A percentile compares a stretch with the other conserved stretches of the same genome.
These are phyloP conservation scores for Pisolithus sp. DNA, from an alignment of 768 basidiomycete genomes.

Conservation along the genomic window DNA sequence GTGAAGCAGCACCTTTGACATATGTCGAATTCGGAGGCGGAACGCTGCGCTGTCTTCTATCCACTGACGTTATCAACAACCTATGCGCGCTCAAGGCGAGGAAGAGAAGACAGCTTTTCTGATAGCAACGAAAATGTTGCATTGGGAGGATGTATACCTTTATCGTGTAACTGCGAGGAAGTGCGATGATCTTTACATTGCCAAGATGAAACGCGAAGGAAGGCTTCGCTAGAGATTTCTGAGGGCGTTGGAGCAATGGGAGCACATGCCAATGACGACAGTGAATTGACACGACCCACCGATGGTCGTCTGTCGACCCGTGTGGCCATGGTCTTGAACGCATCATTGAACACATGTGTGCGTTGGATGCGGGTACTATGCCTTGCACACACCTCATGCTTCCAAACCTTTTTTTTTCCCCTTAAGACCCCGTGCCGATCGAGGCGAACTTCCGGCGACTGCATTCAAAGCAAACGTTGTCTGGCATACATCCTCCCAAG, in stretches of 20 bases:
- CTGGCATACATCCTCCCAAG: neutral
- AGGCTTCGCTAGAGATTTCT: no score
- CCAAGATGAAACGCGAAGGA: no score
- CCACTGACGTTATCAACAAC: neutral
- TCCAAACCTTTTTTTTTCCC: neutral
- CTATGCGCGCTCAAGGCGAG: neutral
- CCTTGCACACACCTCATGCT: neutral
- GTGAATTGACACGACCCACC: neutral
- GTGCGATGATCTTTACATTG: no score
- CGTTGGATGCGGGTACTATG: neutral
- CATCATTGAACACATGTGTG: slow-evolving; percentile 1
- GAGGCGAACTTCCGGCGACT: neutral
- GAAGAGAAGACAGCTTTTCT: neutral
- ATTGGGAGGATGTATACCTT: no score
- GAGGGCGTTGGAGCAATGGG: no score
- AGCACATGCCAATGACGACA: no score
- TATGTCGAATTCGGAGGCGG: slow-evolving; percentile 18
- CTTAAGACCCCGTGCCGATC: neutral
- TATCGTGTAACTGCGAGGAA: no score
- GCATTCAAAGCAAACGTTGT: neutral
- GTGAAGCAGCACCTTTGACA: slow-evolving; percentile 40
- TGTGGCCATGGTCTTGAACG: neutral
- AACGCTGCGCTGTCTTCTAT: slow-evolving; percentile 3
- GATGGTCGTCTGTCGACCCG: neutral
- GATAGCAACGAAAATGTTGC: neutral